Base-by-base conservation (phyloP, 1,284 basidiomycete species). In the Heterobasidion irregulare region DNA sequence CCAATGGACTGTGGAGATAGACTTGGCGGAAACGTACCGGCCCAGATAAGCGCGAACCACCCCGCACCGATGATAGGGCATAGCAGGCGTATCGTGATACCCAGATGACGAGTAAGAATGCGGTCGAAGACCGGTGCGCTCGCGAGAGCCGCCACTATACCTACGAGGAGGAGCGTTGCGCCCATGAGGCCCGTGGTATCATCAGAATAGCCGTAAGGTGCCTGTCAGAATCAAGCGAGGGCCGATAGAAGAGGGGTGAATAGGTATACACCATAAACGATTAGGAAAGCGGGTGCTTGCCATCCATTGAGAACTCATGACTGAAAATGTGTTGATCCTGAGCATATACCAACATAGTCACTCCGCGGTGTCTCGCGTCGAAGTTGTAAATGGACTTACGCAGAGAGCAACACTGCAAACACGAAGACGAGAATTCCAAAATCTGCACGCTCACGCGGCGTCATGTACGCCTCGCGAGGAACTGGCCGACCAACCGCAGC, bases 1-100 rank as follows among this genome's bases (percentile, higher is more conserved):
- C 15, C 16, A 13, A 56, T n/a, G 49, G 41, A 50, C 15, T 9
- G 6, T 18, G 47, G 34, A 50, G 49, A 26, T 9, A 19, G 38
- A 47, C 18, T 19, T 26, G 26, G 26, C 26, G 4, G 49, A 2
- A 12, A 38, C 49, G 15, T 62, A 87, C 88, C 79, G 50, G 84
- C 87, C 87, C 87, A 92, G 45, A 92, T 84, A 10, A 92, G 69
- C 10, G 80, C 79, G 18, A 90, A 68, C 86, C 89, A 92, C 18
- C 73, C 74, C 0, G 64, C 74, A 8, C 75, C 82, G 8, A 86
- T 71, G 52, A 83, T 64, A 2, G 89, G 87, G 12, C 83, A 75
- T 15, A 88, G 64, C 0, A 82, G 56, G 57, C 86, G 88, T 54
- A 75, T 62, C 1, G 80, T 79, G 7, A 81, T 58, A 0, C 80